Evolutionary conservation across 2,329 filamentous ascomycete genomes (phyloP).

Genomic region (Rasamsonia emersonii): DNA sequence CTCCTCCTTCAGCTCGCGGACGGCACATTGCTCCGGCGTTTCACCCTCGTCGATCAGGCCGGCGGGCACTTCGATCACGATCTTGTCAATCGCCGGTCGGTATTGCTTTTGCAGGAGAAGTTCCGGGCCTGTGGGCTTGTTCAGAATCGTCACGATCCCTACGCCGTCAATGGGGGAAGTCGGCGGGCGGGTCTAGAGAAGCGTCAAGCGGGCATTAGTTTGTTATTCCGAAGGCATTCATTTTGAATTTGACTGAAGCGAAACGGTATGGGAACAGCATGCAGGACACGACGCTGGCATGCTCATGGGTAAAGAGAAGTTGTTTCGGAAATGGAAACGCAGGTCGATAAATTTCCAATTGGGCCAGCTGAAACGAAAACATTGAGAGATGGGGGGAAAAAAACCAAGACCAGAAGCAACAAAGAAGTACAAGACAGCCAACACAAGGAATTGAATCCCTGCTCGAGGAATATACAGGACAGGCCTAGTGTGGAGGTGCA

Average conservation of each 20-base stretch:
- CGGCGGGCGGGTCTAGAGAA: conserved; percentile 35
- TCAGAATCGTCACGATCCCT: conserved; percentile 52
- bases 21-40: conserved; percentile 46
- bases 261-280: neutral
- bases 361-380: too few species aligned
- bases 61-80: conserved; percentile 51
- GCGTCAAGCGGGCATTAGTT: neutral
- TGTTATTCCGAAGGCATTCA: neutral
- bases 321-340: too few species aligned
- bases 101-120: conserved; percentile 50
- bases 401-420: conserved; percentile 1
- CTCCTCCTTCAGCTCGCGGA: conserved; percentile 50
- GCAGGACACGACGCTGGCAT: neutral
- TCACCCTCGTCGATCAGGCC: conserved; percentile 51
- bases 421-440: conserved; percentile 3
- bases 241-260: neutral
- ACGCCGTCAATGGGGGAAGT: conserved; percentile 48
- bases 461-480: neutral
- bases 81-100: conserved; percentile 45
- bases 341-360: too few species aligned
- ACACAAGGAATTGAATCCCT: neutral
- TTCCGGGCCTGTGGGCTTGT: conserved; percentile 33
- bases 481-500: neutral
- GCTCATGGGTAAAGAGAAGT: neutral
- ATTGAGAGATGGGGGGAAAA: conserved; percentile 1